These are phyloP conservation scores for Leishmania braziliensis DNA, from an alignment of 208 protist species.

Conservation along the genomic window DNA sequence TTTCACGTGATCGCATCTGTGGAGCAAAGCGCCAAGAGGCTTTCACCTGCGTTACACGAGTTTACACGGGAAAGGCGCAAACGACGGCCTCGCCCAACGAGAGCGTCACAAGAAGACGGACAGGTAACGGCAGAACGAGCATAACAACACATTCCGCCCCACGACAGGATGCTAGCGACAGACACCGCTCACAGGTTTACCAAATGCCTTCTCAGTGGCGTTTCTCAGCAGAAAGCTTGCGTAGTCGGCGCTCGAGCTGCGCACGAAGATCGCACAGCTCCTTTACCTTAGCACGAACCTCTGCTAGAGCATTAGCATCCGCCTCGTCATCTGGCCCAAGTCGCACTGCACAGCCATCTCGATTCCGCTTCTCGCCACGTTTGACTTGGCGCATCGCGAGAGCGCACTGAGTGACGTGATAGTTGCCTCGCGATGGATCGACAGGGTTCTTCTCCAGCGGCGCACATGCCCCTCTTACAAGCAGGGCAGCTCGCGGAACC, in stretches of 20 bases:
- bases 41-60: background rate
- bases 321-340: background rate
- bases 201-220: background rate
- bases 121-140: background rate
- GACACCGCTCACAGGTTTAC: background rate
- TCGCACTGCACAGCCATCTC: background rate
- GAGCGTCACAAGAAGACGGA: too few species aligned
- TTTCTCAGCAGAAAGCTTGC: background rate
- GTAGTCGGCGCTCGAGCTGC: constrained; percentile 21
- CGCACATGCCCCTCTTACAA: constrained; percentile 24
- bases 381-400: background rate
- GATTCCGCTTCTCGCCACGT: constrained; percentile 12
- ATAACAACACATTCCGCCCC: background rate
- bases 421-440: constrained; percentile 37
- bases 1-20: background rate
- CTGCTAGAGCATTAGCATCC: background rate
- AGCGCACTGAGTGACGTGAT: constrained; percentile 23
- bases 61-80: too few species aligned
- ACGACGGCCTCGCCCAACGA: background rate
- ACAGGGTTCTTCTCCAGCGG: constrained; percentile 62
- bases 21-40: background rate
- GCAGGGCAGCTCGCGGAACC: constrained; percentile 9
- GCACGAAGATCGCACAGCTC: constrained; percentile 36
- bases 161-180: background rate
- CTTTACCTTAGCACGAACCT: constrained; percentile 30